Evolutionary conservation across 1,284 basidiomycete species (phyloP).

Genomic region (Xerocomus tenax): DNA sequence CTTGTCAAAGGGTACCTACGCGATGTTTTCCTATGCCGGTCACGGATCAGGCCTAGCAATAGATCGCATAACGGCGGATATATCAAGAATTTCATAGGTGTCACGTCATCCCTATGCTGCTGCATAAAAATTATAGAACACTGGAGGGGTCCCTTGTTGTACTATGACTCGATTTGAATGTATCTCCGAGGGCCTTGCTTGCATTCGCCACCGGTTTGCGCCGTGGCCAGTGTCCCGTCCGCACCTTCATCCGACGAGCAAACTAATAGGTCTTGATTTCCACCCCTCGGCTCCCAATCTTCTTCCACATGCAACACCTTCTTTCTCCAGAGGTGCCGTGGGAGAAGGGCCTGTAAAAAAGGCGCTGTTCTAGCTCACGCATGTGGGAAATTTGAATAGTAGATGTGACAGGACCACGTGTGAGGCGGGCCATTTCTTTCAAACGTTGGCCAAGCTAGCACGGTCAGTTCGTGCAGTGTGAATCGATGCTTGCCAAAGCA

Average conservation of each 20-base stretch:
- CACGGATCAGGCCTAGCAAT: constrained; percentile 26
- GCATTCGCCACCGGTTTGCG: background rate
- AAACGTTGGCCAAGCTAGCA: background rate
- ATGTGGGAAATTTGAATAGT: too few relatives aligned
- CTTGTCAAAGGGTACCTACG: constrained; percentile 51
- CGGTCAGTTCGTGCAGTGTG: background rate
- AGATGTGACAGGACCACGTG: too few relatives aligned
- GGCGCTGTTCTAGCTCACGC: too few relatives aligned
- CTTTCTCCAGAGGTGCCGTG: background rate
- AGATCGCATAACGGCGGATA: constrained; percentile 33
- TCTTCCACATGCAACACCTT: background rate
- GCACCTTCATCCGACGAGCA: background rate
- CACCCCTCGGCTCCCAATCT: too few relatives aligned
- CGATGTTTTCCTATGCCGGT: constrained; percentile 36
- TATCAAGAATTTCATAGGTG: constrained; percentile 24
- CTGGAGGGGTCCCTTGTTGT: background rate
- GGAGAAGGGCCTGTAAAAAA: too few relatives aligned
- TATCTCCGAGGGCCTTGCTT: constrained; percentile 21
- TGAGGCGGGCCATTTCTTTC: background rate
- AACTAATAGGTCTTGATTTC: background rate
- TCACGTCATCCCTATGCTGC: background rate
- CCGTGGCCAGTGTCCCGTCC: too few relatives aligned
- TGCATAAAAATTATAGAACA: background rate
- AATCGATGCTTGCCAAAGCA: too few relatives aligned
- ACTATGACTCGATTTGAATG: constrained; percentile 31